Evolutionary conservation across 1,139 yeast genomes (phyloP).

Genomic region (Wickerhamomyces sp.): DNA sequence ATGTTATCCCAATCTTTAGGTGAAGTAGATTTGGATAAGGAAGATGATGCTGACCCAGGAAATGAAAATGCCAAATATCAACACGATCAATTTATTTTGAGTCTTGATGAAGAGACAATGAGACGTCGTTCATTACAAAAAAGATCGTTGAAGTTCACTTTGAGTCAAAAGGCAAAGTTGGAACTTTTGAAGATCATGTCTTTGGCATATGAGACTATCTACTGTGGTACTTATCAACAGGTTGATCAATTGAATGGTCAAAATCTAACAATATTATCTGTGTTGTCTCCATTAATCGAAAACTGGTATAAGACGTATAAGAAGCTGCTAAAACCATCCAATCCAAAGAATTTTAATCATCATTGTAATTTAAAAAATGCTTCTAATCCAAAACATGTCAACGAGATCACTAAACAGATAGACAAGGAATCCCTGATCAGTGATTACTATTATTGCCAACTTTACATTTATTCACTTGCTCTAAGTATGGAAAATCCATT

Average conservation of each 20-base stretch:
- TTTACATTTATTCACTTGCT: slow-evolving; percentile 81
- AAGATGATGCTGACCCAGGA: slow-evolving; percentile 32
- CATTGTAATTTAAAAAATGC: slow-evolving; percentile 23
- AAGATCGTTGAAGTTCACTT: slow-evolving; percentile 41
- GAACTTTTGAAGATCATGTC: slow-evolving; percentile 77
- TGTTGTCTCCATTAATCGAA: slow-evolving; percentile 70
- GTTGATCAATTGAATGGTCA: slow-evolving; percentile 48
- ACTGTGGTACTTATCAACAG: slow-evolving; percentile 49
- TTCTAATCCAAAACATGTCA: slow-evolving; percentile 27
- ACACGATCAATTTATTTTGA: slow-evolving; percentile 26
- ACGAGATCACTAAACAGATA: slow-evolving; percentile 38
- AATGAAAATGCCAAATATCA: slow-evolving; percentile 18
- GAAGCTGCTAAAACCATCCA: slow-evolving; percentile 46
- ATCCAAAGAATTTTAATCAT: slow-evolving; percentile 25
- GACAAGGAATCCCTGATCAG: slow-evolving; percentile 71
- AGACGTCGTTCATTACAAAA: slow-evolving; percentile 20
- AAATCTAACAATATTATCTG: slow-evolving; percentile 64
- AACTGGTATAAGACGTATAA: slow-evolving; percentile 71
- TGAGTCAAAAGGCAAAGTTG: slow-evolving; percentile 70
- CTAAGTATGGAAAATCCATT: slow-evolving; percentile 43
- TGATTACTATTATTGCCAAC: slow-evolving; percentile 78
- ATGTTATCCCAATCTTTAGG: slow-evolving; percentile 64
- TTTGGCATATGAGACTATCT: slow-evolving; percentile 78
- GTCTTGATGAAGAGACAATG: slow-evolving; percentile 26
- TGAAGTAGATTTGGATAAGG: slow-evolving; percentile 52